phyloP scores from a whole-genome alignment of 306 rosid genomes.

The Rosa lucieae region DNA sequence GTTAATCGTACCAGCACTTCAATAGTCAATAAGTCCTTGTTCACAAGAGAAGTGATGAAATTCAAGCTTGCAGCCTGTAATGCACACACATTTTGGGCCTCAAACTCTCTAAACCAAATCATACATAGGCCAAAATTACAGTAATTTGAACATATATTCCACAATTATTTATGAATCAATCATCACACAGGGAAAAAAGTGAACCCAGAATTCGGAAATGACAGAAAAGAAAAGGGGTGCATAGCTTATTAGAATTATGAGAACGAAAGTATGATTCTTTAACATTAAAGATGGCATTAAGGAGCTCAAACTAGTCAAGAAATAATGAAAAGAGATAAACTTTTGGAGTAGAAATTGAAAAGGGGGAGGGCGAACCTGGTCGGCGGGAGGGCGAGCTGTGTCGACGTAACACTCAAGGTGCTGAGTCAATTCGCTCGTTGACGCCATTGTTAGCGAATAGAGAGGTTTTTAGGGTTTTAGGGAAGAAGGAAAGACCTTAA shows the following conservation, averaged over 20 bases:
- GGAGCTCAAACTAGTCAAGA: not conserved
- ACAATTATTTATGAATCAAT: not conserved
- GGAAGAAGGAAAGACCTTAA: not conserved
- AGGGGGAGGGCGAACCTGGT: constrained; percentile 50
- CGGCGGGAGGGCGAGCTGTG: constrained; percentile 53
- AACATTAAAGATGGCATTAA: not conserved
- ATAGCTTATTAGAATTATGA: not conserved
- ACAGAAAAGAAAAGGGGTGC: not conserved
- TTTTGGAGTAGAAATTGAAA: not conserved
- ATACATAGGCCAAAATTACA: not conserved
- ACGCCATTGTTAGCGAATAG: constrained; percentile 50
- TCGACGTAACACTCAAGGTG: constrained; percentile 75
- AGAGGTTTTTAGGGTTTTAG: constrained; percentile 40
- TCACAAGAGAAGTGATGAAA: constrained; percentile 51
- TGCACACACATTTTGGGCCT: constrained; percentile 23
- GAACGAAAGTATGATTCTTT: not conserved
- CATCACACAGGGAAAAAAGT: not conserved
- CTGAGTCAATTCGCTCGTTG: constrained; percentile 44
- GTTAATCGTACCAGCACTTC: constrained; percentile 56
- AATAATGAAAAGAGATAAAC: not conserved
- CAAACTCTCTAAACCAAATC: constrained; percentile 13
- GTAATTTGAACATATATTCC: not conserved
- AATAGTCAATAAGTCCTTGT: constrained; percentile 53
- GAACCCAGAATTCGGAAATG: constrained; percentile 2
- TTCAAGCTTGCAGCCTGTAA: constrained; percentile 70